A percentile compares a stretch with the other conserved stretches of the same genome.
Evolutionary conservation across 2,329 filamentous ascomycete genomes (phyloP).

Genomic region (Cytospora schulzeri): DNA sequence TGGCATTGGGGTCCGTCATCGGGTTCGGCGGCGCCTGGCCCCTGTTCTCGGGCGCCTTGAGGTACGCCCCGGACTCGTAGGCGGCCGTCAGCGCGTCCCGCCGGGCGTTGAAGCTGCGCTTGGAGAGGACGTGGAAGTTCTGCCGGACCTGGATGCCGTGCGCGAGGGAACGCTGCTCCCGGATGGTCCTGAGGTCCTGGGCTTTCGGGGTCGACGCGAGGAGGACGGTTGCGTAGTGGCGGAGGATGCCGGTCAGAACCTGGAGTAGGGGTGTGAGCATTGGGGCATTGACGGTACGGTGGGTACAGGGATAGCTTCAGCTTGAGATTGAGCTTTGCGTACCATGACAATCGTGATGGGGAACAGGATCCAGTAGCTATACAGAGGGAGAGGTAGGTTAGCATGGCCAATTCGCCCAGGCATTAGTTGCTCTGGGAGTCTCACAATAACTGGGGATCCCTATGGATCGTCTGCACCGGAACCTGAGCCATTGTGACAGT

Average conservation of each 20-base stretch:
- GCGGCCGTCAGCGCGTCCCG: slow-evolving; percentile 79
- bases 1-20: slow-evolving; percentile 90
- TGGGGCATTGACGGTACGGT: neutral
- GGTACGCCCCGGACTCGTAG: slow-evolving; percentile 82
- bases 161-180: slow-evolving; percentile 83
- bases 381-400: slow-evolving; percentile 18
- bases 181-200: slow-evolving; percentile 71
- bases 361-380: slow-evolving; percentile 97
- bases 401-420: slow-evolving; percentile 19
- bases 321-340: slow-evolving; percentile 31
- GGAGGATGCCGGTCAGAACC: slow-evolving; percentile 91
- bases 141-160: slow-evolving; percentile 82
- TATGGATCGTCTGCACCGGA: slow-evolving; percentile 90
- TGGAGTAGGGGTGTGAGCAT: slow-evolving; percentile 36
- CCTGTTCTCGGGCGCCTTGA: slow-evolving; percentile 84
- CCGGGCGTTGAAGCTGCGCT: slow-evolving; percentile 74
- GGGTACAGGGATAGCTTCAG: slow-evolving; percentile 5
- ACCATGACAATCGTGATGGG: slow-evolving; percentile 98
- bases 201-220: slow-evolving; percentile 85
- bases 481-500: slow-evolving; percentile 72
- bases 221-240: slow-evolving; percentile 93
- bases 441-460: slow-evolving; percentile 98
- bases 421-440: slow-evolving; percentile 39
- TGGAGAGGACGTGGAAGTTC: slow-evolving; percentile 80
- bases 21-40: slow-evolving; percentile 91